Evolutionary conservation across 148 eudicot species (phyloP).

Genomic region (Arctostaphylos glauca): DNA sequence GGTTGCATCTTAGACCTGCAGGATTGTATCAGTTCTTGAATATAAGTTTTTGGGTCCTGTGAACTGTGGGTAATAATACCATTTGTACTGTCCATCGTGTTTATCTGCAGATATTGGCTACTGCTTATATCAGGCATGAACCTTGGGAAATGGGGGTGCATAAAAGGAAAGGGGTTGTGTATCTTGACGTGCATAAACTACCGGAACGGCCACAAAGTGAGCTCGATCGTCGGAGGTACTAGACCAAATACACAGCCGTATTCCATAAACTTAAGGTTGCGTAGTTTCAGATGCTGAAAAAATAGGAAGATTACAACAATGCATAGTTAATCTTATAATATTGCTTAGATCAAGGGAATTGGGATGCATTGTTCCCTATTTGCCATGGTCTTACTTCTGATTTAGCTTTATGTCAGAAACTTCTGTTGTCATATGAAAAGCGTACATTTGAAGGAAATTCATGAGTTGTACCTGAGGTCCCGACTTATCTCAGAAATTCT

Average conservation of each 20-base stretch:
- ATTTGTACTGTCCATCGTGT: neutral
- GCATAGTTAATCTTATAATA: neutral
- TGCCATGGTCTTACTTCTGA: neutral
- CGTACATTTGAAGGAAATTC: neutral
- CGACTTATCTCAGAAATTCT: neutral
- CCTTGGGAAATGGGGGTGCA: conserved; percentile 99
- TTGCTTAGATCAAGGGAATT: neutral
- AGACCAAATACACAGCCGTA: neutral
- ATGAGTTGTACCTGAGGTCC: neutral
- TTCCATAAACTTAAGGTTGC: neutral
- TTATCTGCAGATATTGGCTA: conserved; percentile 74
- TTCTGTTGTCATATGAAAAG: neutral
- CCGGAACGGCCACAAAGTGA: conserved; percentile 89
- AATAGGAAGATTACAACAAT: neutral
- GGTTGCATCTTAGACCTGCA: neutral
- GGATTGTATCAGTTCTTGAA: neutral
- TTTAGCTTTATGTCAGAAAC: neutral
- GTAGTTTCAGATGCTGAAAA: neutral
- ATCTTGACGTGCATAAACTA: conserved; percentile 95
- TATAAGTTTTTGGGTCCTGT: neutral
- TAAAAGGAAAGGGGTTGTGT: conserved; percentile 89
- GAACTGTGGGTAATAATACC: neutral
- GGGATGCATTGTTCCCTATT: neutral
- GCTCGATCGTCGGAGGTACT: conserved; percentile 78
- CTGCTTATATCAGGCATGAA: conserved; percentile 89